Evolutionary conservation across 2,329 filamentous ascomycete species (phyloP).

Genomic region (Exophiala sp.): DNA sequence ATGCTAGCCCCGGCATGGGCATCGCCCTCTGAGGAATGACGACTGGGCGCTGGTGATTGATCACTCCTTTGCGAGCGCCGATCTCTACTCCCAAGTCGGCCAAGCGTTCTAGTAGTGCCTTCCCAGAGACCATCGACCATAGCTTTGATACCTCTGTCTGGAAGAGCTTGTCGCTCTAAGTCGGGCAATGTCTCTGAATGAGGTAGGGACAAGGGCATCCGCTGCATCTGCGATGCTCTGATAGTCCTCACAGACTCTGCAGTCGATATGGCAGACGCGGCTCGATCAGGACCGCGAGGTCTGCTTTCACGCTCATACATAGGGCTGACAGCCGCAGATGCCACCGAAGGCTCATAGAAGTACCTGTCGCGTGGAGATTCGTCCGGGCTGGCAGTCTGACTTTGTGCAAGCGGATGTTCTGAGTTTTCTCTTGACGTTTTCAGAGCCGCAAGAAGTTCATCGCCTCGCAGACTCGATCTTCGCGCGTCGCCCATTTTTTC

Average conservation of each 20-base stretch:
- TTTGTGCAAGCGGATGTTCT: conserved; percentile 73
- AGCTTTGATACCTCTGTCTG: conserved; percentile 20
- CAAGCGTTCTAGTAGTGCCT: conserved; percentile 21
- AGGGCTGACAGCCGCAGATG: conserved; percentile 17
- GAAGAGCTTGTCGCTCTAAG: conserved; percentile 6
- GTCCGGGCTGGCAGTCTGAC: conserved; percentile 67
- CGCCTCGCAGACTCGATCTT: conserved; percentile 56
- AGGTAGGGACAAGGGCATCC: conserved; percentile 11
- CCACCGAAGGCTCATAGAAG: conserved; percentile 30
- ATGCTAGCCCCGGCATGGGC: conserved; percentile 41
- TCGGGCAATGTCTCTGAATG: conserved; percentile 8
- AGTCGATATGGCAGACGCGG: conserved; percentile 43
- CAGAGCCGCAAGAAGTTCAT: conserved; percentile 54
- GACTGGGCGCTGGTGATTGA: conserved; percentile 32
- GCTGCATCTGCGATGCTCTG: conserved; percentile 34
- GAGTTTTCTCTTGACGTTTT: conserved; percentile 49
- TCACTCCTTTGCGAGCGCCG: conserved; percentile 30
- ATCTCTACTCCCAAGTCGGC: conserved; percentile 33
- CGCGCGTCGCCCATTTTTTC: conserved; percentile 36
- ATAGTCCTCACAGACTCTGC: conserved; percentile 47
- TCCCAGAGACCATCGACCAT: conserved; percentile 26
- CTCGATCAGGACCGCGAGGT: conserved; percentile 39
- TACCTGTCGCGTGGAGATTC: conserved; percentile 36
- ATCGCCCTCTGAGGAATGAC: conserved; percentile 30
- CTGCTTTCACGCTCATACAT: conserved; percentile 31